Conservation (phyloP, 2,329 filamentous ascomycete genomes). For the Colletotrichum tabaci region DNA sequence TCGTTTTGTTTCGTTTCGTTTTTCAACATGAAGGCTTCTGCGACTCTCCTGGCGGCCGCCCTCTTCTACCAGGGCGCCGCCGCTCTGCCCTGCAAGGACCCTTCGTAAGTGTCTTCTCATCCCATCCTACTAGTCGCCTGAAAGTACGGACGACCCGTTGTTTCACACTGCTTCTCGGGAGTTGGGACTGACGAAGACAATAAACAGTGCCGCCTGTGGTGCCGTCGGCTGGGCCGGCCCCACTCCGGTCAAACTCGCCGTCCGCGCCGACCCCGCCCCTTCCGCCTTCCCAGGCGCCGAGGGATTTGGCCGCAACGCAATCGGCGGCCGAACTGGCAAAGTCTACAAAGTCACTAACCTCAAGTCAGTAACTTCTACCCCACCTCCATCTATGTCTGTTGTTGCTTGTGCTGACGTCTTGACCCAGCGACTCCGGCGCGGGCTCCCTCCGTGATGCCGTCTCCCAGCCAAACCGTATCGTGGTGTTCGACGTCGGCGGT, state of each 20-base stretch:
- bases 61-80: conserved; percentile 20
- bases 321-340: conserved; percentile 61
- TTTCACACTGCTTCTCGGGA: no score
- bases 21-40: conserved; percentile 34
- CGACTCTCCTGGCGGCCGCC: conserved; percentile 24
- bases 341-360: conserved; percentile 66
- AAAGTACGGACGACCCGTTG: neutral
- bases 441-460: conserved; percentile 67
- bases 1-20: conserved; percentile 10
- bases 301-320: conserved; percentile 63
- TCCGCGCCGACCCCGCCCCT: conserved; percentile 23
- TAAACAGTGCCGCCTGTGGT: conserved; percentile 20
- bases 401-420: neutral
- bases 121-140: neutral
- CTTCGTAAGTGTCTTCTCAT: conserved; percentile 18
- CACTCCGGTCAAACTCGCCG: conserved; percentile 20
- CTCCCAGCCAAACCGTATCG: conserved; percentile 61
- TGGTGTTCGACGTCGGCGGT: conserved; percentile 66
- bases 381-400: neutral
- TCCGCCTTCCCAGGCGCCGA: conserved; percentile 66
- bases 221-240: conserved; percentile 22
- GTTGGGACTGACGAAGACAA: neutral
- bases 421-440: conserved; percentile 58
- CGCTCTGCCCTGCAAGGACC: conserved; percentile 29
- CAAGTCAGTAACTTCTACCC: conserved; percentile 45